These are phyloP conservation scores for Talaromyces islandicus DNA, from an alignment of 2,329 filamentous ascomycete genomes.

Conservation along the genomic window DNA sequence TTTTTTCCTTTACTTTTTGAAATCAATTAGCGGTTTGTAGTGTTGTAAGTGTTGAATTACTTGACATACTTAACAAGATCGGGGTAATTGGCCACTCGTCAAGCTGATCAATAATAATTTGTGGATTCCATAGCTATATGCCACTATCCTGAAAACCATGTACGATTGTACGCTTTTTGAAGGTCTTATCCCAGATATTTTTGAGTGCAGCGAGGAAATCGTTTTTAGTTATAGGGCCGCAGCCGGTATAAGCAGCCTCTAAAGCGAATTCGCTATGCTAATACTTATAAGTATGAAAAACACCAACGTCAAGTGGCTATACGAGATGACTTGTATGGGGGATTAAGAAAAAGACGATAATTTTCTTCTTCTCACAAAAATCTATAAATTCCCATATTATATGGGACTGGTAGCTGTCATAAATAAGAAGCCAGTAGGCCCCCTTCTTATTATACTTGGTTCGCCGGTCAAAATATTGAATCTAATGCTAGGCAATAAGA, in stretches of 20 bases:
- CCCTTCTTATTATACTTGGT: not conserved
- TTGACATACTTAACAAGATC: not conserved
- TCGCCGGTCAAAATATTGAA: not conserved
- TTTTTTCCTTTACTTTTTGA: not conserved
- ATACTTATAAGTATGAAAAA: not conserved
- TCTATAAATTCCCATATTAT: not conserved
- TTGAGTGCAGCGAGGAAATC: not conserved
- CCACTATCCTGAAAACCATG: not conserved
- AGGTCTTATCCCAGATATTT: not conserved
- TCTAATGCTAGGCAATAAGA: not conserved
- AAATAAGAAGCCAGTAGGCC: not conserved
- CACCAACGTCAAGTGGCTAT: constrained; percentile 1
- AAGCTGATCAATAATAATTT: not conserved
- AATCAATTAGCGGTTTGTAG: not conserved
- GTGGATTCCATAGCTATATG: not conserved
- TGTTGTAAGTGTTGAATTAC: not conserved
- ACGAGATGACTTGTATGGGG: not conserved
- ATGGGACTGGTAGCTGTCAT: not conserved
- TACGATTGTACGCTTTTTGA: not conserved
- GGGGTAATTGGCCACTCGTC: not conserved
- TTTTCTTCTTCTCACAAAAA: not conserved
- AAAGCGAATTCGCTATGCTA: not conserved
- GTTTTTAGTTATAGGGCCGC: not conserved
- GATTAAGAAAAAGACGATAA: not conserved
- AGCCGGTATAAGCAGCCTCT: not conserved